A percentile compares a stretch with the other conserved stretches of the same genome.
Evolutionary conservation across 257 asterid genomes (phyloP).

Genomic region (Solanum phureja): DNA sequence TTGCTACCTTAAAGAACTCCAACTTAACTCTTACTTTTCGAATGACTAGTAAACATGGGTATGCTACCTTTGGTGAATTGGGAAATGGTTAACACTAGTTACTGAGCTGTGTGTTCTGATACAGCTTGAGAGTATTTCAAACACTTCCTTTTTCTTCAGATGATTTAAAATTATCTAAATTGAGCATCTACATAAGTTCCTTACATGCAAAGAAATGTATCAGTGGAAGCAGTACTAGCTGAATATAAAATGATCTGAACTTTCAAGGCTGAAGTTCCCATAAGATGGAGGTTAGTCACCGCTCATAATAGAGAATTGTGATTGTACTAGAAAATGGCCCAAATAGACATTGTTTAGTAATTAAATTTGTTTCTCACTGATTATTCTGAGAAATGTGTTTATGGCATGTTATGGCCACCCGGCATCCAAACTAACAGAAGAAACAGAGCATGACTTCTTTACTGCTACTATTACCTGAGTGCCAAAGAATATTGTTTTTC

Average conservation of each 20-base stretch:
- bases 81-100: not conserved
- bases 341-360: not conserved
- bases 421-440: not conserved
- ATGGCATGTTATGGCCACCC: not conserved
- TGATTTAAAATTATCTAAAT: not conserved
- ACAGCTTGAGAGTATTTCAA: not conserved
- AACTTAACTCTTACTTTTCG: not conserved
- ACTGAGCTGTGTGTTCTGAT: not conserved
- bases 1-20: not conserved
- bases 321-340: not conserved
- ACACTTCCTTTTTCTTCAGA: not conserved
- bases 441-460: not conserved
- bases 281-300: not conserved
- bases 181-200: not conserved
- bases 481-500: not conserved
- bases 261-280: not conserved
- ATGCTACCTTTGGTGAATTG: not conserved
- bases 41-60: not conserved
- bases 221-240: not conserved
- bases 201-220: not conserved
- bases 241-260: not conserved
- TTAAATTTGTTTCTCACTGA: not conserved
- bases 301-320: not conserved
- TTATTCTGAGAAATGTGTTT: not conserved
- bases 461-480: not conserved